Evolutionary conservation across 2,329 filamentous ascomycete species (phyloP).

Genomic region (Penicillium aurantiogriseum): DNA sequence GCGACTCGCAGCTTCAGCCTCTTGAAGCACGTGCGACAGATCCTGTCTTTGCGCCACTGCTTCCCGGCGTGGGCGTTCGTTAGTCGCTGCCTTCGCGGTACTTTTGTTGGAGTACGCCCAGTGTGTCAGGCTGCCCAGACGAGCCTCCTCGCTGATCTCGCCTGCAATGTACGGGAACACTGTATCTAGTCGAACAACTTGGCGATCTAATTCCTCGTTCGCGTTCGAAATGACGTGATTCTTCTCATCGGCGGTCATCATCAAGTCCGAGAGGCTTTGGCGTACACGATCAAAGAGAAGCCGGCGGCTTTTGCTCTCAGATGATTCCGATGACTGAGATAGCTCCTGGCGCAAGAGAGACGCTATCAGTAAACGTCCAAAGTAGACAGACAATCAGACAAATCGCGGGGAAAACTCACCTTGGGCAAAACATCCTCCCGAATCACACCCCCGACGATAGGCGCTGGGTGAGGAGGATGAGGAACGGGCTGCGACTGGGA

Average conservation of each 20-base stretch:
- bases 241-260: conserved; percentile 92
- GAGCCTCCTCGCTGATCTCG: conserved; percentile 92
- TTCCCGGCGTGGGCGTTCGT: conserved; percentile 74
- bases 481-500: conserved; percentile 36
- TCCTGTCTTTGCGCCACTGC: conserved; percentile 69
- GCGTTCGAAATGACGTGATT: conserved; percentile 94
- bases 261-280: conserved; percentile 75
- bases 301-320: conserved; percentile 49
- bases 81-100: conserved; percentile 55
- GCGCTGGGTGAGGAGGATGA: conserved; percentile 35
- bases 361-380: conserved; percentile 1
- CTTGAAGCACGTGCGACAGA: conserved; percentile 67
- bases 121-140: conserved; percentile 85
- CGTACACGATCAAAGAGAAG: conserved; percentile 76
- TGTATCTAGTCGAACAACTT: conserved; percentile 79
- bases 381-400: neutral
- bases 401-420: conserved; percentile 23
- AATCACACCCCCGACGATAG: conserved; percentile 36
- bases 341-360: conserved; percentile 24
- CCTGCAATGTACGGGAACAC: conserved; percentile 81
- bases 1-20: conserved; percentile 78
- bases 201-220: conserved; percentile 82
- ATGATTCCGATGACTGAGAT: conserved; percentile 32
- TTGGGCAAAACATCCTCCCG: conserved; percentile 34
- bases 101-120: conserved; percentile 92